Percentiles rank a stretch among this genome's conserved stretches.
Evolutionary conservation across 192 early-diverging fungal species (phyloP).

Genomic region (Globomyces pollinis-pini): DNA sequence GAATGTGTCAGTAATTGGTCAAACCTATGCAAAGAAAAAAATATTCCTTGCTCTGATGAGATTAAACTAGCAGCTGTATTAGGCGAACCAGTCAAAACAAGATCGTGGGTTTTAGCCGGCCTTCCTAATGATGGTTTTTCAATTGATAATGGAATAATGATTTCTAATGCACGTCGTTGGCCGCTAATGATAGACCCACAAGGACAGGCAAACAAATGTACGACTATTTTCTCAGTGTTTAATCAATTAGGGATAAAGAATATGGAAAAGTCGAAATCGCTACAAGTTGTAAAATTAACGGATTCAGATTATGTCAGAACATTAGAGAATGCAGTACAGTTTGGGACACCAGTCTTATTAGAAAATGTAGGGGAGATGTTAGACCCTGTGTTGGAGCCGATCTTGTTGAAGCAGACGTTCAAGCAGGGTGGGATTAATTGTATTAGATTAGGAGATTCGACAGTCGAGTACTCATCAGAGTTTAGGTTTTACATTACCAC

Average conservation of each 20-base stretch:
- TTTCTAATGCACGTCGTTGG: slow-evolving; percentile 50
- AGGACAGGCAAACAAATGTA: slow-evolving; percentile 54
- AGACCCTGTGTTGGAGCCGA: slow-evolving; percentile 52
- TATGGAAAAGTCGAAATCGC: slow-evolving; percentile 45
- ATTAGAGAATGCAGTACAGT: slow-evolving; percentile 53
- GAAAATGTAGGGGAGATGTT: slow-evolving; percentile 53
- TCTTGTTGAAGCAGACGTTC: slow-evolving; percentile 55
- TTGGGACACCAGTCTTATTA: slow-evolving; percentile 51
- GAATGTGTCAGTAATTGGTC: slow-evolving; percentile 47
- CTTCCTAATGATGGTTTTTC: slow-evolving; percentile 55
- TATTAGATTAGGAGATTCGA: slow-evolving; percentile 48
- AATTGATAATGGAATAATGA: slow-evolving; percentile 54
- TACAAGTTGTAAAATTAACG: slow-evolving; percentile 50
- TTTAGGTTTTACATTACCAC: slow-evolving; percentile 57
- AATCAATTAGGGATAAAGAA: too few species aligned
- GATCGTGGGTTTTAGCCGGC: slow-evolving; percentile 48
- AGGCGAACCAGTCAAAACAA: slow-evolving; percentile 47
- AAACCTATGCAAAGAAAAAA: slow-evolving; percentile 27
- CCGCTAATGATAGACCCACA: slow-evolving; percentile 58
- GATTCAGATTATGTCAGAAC: slow-evolving; percentile 52
- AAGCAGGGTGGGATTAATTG: slow-evolving; percentile 56
- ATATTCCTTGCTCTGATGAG: slow-evolving; percentile 49
- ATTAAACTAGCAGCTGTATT: slow-evolving; percentile 42
- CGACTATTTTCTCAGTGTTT: too few species aligned
- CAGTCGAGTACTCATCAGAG: slow-evolving; percentile 55